phyloP scores from a whole-genome alignment of 345 rosid species.

The Sisymbrium altissimum region DNA sequence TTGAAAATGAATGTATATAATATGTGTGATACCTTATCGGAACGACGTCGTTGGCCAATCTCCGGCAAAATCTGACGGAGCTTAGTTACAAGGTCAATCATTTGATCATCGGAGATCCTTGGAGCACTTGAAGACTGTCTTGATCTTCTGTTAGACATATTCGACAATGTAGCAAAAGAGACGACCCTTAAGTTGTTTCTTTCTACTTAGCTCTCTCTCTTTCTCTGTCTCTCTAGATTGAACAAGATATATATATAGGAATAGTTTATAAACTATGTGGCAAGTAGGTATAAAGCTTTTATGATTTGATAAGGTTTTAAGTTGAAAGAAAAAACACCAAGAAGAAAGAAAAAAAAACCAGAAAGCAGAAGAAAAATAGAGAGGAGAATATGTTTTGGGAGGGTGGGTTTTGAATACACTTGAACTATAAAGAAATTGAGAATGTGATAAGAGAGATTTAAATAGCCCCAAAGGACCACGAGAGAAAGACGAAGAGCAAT shows the following conservation, averaged over 20 bases:
- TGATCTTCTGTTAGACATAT: conserved; percentile 87
- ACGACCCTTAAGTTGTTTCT: not conserved
- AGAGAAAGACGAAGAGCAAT: conserved; percentile 39
- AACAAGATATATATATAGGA: not conserved
- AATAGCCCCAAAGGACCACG: conserved; percentile 65
- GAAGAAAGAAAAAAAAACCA: not conserved
- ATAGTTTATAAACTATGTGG: conserved; percentile 4
- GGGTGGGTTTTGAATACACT: not conserved
- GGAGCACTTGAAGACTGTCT: conserved; percentile 59
- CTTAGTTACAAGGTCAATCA: conserved; percentile 80
- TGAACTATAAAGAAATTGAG: conserved; percentile 41
- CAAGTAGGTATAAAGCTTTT: conserved; percentile 22
- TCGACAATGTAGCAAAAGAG: conserved; percentile 13
- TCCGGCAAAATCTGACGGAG: conserved; percentile 85
- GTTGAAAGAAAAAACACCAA: conserved; percentile 4
- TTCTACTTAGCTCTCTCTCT: not conserved
- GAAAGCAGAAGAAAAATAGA: not conserved
- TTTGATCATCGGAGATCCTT: conserved; percentile 87
- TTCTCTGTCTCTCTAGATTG: not conserved
- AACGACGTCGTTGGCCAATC: conserved; percentile 66
- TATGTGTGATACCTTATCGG: conserved; percentile 64
- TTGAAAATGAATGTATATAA: not conserved
- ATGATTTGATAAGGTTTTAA: conserved; percentile 14
- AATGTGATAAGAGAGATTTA: conserved; percentile 58
- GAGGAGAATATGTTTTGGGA: conserved; percentile 6